A percentile compares a stretch with the other conserved stretches of the same genome.
Conservation (phyloP, 139 green algal genomes). For the Pleodorina starrii region DNA sequence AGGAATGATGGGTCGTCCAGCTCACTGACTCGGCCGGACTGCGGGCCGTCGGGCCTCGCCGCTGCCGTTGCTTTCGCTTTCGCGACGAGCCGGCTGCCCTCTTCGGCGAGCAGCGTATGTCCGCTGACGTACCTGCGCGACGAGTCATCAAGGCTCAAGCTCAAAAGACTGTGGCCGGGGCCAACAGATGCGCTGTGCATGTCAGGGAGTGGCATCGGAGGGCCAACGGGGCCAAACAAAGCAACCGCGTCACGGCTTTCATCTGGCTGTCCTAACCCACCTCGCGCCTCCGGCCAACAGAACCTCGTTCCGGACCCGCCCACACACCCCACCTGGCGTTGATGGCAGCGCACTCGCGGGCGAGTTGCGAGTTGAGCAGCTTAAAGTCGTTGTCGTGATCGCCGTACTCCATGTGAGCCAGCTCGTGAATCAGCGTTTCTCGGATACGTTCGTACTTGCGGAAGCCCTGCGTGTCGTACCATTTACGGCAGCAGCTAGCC, state of each 20-base stretch:
- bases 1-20: neutral
- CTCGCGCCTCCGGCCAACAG: too few relatives aligned
- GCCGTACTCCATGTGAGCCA: constrained; percentile 88
- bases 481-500: too few relatives aligned
- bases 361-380: constrained; percentile 51
- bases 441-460: constrained; percentile 81
- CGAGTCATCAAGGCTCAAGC: too few relatives aligned
- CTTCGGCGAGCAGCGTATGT: neutral
- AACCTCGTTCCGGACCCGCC: too few relatives aligned
- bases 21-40: neutral
- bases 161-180: too few relatives aligned
- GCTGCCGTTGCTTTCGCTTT: too few relatives aligned
- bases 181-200: too few relatives aligned
- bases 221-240: too few relatives aligned
- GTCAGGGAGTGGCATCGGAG: too few relatives aligned
- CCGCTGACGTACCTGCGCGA: neutral
- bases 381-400: constrained; percentile 92
- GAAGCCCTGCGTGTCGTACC: constrained; percentile 63
- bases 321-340: constrained; percentile 27
- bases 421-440: constrained; percentile 91
- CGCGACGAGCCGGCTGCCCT: too few relatives aligned
- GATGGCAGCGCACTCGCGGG: neutral
- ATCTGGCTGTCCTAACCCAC: too few relatives aligned
- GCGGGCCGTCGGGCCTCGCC: neutral
- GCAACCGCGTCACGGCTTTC: too few relatives aligned